These are phyloP conservation scores for Citrus sinensis DNA, from an alignment of 345 rosid species.

Conservation along the genomic window DNA sequence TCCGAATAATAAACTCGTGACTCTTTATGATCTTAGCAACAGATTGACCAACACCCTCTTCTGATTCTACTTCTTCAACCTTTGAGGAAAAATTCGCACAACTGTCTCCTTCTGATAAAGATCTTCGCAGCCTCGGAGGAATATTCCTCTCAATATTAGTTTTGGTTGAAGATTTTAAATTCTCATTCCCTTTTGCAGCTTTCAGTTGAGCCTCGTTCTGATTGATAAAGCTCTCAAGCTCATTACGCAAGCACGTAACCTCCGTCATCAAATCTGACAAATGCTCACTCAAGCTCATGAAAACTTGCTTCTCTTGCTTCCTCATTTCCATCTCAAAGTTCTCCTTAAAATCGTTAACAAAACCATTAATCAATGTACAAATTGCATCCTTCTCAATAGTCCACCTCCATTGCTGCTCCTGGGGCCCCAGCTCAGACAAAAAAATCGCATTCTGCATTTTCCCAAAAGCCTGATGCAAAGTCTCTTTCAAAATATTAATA, in stretches of 20 bases:
- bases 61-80: conserved; percentile 12
- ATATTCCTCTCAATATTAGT: not conserved
- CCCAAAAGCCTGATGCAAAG: too few species aligned
- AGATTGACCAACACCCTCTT: conserved; percentile 22
- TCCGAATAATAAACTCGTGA: conserved; percentile 57
- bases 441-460: too few species aligned
- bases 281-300: conserved; percentile 26
- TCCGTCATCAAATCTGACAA: conserved; percentile 37
- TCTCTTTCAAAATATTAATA: too few species aligned
- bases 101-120: conserved; percentile 17
- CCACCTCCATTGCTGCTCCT: too few species aligned
- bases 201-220: conserved; percentile 16
- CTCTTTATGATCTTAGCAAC: conserved; percentile 62
- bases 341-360: conserved; percentile 34
- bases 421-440: too few species aligned
- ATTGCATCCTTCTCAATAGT: conserved; percentile 5
- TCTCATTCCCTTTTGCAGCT: conserved; percentile 8
- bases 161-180: not conserved
- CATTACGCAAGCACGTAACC: conserved; percentile 32
- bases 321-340: conserved; percentile 29
- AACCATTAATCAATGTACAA: conserved; percentile 42
- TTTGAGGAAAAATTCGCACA: not conserved
- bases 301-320: conserved; percentile 31
- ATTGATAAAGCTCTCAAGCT: conserved; percentile 35
- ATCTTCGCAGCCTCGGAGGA: conserved; percentile 12